Conservation (phyloP, 176 grass and related monocot species). For the Elymus sibiricus region DNA sequence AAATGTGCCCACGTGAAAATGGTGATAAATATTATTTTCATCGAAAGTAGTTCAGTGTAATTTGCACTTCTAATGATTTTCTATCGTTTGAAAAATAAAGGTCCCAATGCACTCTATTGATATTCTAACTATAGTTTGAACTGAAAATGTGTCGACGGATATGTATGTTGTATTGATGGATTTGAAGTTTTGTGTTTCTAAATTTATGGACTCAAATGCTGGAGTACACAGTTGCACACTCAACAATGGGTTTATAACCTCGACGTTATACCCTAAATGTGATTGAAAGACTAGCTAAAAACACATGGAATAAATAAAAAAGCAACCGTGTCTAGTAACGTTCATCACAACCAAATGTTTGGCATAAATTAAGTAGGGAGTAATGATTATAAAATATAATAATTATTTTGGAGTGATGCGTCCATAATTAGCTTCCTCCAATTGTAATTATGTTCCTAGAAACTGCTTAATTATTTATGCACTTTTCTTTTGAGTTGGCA, state of each 20-base stretch:
- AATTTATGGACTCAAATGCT: too few relatives aligned
- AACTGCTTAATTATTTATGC: not conserved
- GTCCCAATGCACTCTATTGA: not conserved
- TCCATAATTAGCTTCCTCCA: not conserved
- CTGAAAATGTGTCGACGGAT: too few relatives aligned
- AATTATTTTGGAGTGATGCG: not conserved
- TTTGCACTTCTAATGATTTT: not conserved
- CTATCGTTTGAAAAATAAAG: not conserved
- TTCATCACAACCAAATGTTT: not conserved
- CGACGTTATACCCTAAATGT: too few relatives aligned
- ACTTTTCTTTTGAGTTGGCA: not conserved
- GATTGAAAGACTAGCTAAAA: not conserved
- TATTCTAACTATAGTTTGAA: not conserved
- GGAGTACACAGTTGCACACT: too few relatives aligned
- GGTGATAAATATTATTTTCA: not conserved
- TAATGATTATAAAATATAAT: not conserved
- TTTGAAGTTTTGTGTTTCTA: too few relatives aligned
- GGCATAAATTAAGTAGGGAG: not conserved
- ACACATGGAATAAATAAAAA: not conserved
- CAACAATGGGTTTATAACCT: not conserved
- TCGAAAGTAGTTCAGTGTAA: not conserved
- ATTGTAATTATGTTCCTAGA: constrained; percentile 8
- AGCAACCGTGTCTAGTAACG: not conserved
- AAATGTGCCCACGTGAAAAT: not conserved
- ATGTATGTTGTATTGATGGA: too few relatives aligned